Base-by-base conservation (phyloP, 345 rosid genomes). In the Punica granatum region DNA sequence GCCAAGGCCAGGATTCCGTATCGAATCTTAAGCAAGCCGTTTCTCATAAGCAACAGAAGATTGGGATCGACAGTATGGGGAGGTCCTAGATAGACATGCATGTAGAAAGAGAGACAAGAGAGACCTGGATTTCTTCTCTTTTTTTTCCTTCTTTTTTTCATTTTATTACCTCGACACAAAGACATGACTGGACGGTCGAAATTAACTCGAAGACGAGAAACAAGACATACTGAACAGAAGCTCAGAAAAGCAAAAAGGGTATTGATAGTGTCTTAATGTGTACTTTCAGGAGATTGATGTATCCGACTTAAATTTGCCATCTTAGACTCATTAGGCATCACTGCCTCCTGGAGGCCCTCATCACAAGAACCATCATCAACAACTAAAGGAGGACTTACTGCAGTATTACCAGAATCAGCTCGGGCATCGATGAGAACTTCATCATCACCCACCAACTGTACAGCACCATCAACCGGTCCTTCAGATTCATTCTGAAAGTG, bases 211-310 rank as follows among this genome's bases (percentile, higher is more conserved):
- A 75, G 35, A 67, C 60, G 31, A 62, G 73, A 46, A 63, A 25
- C 8, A 63, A 66, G 67, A 70, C 75, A 84, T 73, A 66, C 75
- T 80, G 77, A 71, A 72, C 6, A 56, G 14, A 51, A 51, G 58
- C 58, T 2, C 34, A 10, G 26, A 56, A 56, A 8, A 18, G 6
- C 41, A 37, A 68, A 69, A 79, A 12, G 65, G 71, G 71, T 74
- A 81, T 76, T 76, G 79, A 82, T 85, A 86, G 72, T 77, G 91
- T 86, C 82, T 87, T 90, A 93, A 89, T 85, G 97, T 88, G 90
- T 90, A 92, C 84, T 90, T 90, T 89, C 88, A 79, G 92, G 86
- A 77, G 97, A 92, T 85, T 86, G 79, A 87, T 87, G 96, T 93
- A 90, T 93, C 97, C 96, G 96, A 85, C 88, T 88, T 78, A 88